Evolutionary conservation across 208 protist species (phyloP).

Genomic region (Leishmania gerbilli): DNA sequence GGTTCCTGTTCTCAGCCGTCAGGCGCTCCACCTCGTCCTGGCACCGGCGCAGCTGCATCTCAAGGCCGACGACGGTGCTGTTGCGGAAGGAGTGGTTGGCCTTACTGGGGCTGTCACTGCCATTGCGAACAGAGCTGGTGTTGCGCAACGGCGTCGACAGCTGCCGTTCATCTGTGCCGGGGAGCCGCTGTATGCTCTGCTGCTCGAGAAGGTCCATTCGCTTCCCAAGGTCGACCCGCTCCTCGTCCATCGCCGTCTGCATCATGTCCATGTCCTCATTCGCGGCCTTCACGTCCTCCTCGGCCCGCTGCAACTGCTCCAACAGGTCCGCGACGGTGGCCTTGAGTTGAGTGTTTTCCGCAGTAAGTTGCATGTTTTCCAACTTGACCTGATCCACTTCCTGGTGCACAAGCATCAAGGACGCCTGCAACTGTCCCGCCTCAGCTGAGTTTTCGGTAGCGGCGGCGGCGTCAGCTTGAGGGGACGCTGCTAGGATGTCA

Average conservation of each 20-base stretch:
- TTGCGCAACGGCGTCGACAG: not conserved
- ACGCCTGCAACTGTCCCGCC: conserved; percentile 11
- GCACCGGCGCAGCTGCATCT: conserved; percentile 41
- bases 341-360: conserved; percentile 64
- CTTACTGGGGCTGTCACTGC: not conserved
- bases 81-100: conserved; percentile 20
- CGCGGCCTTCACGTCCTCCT: conserved; percentile 43
- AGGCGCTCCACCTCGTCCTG: conserved; percentile 53
- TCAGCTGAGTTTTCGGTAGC: not conserved
- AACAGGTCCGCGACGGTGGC: conserved; percentile 48
- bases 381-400: conserved; percentile 48
- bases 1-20: conserved; percentile 29
- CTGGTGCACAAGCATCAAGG: conserved; percentile 14
- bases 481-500: conserved; percentile 21
- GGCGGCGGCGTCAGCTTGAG: conserved; percentile 13
- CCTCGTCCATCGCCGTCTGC: conserved; percentile 30
- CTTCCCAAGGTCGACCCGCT: conserved; percentile 39
- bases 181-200: not conserved
- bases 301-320: conserved; percentile 39
- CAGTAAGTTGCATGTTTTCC: conserved; percentile 54
- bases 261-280: conserved; percentile 31
- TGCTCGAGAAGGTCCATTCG: conserved; percentile 39
- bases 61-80: conserved; percentile 29
- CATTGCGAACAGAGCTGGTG: conserved; percentile 11
- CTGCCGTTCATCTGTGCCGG: conserved; percentile 10